Evolutionary conservation across 202 grass and related monocot genomes (phyloP), one percentile per base, ranked within the genome.

Genomic region (Eragrostis tef): DNA sequence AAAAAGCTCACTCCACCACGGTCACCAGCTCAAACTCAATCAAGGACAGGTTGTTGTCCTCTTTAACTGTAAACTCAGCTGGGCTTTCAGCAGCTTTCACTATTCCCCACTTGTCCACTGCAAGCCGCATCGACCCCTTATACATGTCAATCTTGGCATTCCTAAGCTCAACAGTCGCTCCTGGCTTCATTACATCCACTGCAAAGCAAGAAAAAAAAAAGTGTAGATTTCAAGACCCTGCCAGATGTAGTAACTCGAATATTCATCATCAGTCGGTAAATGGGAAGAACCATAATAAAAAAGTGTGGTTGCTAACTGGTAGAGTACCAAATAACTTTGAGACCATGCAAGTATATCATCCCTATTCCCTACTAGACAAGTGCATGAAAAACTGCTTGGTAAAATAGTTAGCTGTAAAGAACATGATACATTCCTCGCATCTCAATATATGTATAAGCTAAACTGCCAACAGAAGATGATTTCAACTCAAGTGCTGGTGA

Each of bases 81-180:
- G 85, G 61, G 51, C 66, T 71, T 71, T 88, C 84, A 24, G 64
- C 77, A 11, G 51, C 67, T 71, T 88, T 85, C 48, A 91, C 71
- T 27, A 63, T 69, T 34, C 85, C 89, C 73, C 86, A 82, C 57
- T 73, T 85, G 82, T 91, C 89, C 25, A 85, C 89, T 0, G 86
- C 86, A 50, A 91, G 77, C 29, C 89, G 64, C 89, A 91, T 91
- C 0, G 86, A 91, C 1, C 89, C 86, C 81, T 91, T 91, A 66
- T 86, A 91, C 89, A 91, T 91, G 82, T 91, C 89, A 43, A 88
- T 85, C 76, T 78, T 88, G 3, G 89, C 89, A 36, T 88, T 91
- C 78, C 82, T 87, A 12, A 84, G 51, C 74, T 83, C 85, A 76
- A 88, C 73, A 20, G 57, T 50, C 7, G 73, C 24, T 27, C 89